Base-by-base conservation (phyloP, 306 rosid species). In the Clitoria ternatea region DNA sequence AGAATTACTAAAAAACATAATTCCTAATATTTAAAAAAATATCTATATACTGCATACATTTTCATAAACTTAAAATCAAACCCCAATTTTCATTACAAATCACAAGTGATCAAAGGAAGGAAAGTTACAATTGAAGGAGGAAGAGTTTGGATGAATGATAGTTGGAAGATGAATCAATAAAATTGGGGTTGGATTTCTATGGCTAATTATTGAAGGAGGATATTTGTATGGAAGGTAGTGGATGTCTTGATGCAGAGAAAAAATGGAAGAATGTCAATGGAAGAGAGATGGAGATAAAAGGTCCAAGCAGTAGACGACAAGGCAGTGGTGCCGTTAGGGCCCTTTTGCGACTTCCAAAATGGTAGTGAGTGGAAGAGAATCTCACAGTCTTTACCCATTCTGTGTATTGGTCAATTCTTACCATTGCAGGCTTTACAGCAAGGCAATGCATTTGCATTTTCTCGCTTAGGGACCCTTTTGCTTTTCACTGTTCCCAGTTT, bases 271-370 rank as follows among this genome's bases (percentile, higher is more conserved):
- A 80, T 75, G 78, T 66, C 78, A 76, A 65, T 5, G 83, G 36
- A 63, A 33, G 39, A 39, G 42, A 40, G 72, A 53, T 32, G 27
- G 43, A 19, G 5, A 32, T 2, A 52, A 54, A 32, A 77, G 11
- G 64, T 43, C 81, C 79, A 77, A 82, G 12, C 14, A 61, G 59
- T 72, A 77, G 61, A 48, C 15, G 71, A 19, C 82, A 53, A 77
- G 61, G 54, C 18, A 4, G 14, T 69, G 56, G 69, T 56, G 67
- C 18, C 36, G 29, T 53, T 48, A 15, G 70, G 66, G 13, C 33
- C 20, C 5, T 15, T 50, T 71, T 74, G 83, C 45, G 61, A 61
- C 73, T 73, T 66, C 50, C 72, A 69, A 74, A 77, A 77, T 15
- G 11, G 47, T 15, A 29, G 72, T 49, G 17, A 29, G 72, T 49